A percentile compares a stretch with the other conserved stretches of the same genome.
These are phyloP conservation scores for Parafenestella ontariensis DNA, from an alignment of 2,329 filamentous ascomycete species.

Conservation along the genomic window DNA sequence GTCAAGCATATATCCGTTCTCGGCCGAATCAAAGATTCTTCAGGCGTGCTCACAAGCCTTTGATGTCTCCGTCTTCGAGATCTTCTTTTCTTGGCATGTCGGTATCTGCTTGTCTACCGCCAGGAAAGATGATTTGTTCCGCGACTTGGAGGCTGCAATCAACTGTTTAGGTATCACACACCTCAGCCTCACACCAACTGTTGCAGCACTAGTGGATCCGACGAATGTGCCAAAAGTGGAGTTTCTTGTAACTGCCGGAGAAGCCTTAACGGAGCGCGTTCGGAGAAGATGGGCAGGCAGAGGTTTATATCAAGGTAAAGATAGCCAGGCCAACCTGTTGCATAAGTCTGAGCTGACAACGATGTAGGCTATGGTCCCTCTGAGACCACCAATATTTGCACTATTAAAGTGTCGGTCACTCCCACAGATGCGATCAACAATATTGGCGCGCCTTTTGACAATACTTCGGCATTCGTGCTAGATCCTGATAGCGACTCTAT, in stretches of 20 bases:
- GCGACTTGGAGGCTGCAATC: conserved; percentile 73
- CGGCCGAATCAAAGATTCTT: conserved; percentile 66
- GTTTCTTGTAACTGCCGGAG: conserved; percentile 82
- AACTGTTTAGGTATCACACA: conserved; percentile 72
- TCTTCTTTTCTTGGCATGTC: conserved; percentile 81
- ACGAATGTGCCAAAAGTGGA: conserved; percentile 72
- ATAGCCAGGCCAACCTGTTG: not conserved
- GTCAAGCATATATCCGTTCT: conserved; percentile 68
- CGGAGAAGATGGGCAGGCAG: conserved; percentile 71
- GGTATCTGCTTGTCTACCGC: conserved; percentile 82
- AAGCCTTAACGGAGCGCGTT: conserved; percentile 77
- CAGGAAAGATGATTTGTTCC: conserved; percentile 75
- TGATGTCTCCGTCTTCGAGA: conserved; percentile 88
- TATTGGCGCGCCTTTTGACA: conserved; percentile 76
- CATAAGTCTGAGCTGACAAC: not conserved
- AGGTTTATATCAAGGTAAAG: conserved; percentile 72
- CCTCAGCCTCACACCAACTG: conserved; percentile 84
- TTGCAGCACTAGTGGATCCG: conserved; percentile 77
- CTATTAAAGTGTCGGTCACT: conserved; percentile 68
- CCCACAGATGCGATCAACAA: conserved; percentile 70
- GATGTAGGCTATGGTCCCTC: conserved; percentile 73
- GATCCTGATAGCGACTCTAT: conserved; percentile 46
- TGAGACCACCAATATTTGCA: conserved; percentile 89
- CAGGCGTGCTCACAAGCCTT: conserved; percentile 87
- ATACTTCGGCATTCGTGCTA: conserved; percentile 77